phyloP scores from a whole-genome alignment of 352 stramenopile genomes.

The Aphanomyces stellatus region DNA sequence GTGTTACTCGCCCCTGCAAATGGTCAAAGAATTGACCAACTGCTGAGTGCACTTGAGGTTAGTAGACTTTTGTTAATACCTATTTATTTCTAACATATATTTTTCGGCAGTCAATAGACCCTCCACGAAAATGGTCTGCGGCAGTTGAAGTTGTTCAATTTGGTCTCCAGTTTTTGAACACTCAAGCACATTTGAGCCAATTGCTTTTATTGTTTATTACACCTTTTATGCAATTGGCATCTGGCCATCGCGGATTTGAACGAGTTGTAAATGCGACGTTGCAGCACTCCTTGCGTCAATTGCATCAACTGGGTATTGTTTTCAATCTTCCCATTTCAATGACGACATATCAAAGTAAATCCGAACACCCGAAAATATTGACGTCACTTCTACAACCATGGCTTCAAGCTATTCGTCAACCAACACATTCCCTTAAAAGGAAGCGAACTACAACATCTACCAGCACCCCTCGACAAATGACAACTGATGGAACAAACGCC shows the following conservation, averaged over 20 bases:
- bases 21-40: neutral
- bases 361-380: neutral
- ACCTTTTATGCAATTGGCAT: neutral
- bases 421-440: slow-evolving; percentile 14
- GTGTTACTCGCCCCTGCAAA: neutral
- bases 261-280: neutral
- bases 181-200: neutral
- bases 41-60: slow-evolving; percentile 3
- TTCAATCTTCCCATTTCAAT: neutral
- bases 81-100: neutral
- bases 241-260: neutral
- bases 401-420: neutral
- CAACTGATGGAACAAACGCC: neutral
- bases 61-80: neutral
- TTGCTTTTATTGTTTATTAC: neutral
- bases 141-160: slow-evolving; percentile 12
- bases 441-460: neutral
- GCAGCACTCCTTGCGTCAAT: neutral
- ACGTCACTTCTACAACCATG: slow-evolving; percentile 10
- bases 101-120: neutral
- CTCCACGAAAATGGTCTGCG: neutral
- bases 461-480: neutral
- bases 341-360: neutral
- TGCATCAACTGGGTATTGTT: neutral
- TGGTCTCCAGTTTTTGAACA: slow-evolving; percentile 1